A percentile compares a stretch with the other conserved stretches of the same genome.
Evolutionary conservation across 2,329 filamentous ascomycete genomes (phyloP).

Genomic region (Dryadomyces quercus-mongolicae): DNA sequence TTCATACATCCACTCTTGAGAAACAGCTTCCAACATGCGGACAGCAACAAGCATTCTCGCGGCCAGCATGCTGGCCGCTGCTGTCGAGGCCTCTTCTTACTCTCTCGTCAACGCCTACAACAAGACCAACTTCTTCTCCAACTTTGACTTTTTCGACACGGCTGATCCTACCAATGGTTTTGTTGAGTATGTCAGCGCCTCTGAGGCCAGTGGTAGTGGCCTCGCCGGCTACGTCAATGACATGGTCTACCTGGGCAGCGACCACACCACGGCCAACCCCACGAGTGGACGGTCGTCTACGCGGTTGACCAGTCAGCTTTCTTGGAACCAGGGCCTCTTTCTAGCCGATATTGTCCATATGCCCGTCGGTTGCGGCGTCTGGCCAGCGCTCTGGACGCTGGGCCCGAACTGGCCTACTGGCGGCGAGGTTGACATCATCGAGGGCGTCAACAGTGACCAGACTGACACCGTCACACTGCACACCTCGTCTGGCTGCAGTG

Average conservation of each 20-base stretch:
- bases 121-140: conserved; percentile 40
- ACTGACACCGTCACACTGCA: conserved; percentile 56
- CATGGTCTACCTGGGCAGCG: conserved; percentile 57
- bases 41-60: no score
- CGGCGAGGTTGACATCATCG: conserved; percentile 72
- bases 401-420: conserved; percentile 56
- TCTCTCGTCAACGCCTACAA: conserved; percentile 35
- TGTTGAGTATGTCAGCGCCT: conserved; percentile 53
- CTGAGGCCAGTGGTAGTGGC: conserved; percentile 42
- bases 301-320: conserved; percentile 53
- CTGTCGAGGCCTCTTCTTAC: conserved; percentile 26
- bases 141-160: conserved; percentile 42
- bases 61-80: not conserved
- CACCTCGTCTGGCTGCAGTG: conserved; percentile 47
- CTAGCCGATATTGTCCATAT: conserved; percentile 65
- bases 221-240: conserved; percentile 45
- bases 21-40: no score
- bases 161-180: conserved; percentile 64
- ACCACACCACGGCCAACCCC: conserved; percentile 44
- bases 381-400: conserved; percentile 63
- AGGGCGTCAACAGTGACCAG: conserved; percentile 56
- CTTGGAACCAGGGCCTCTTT: conserved; percentile 58
- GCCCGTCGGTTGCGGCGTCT: conserved; percentile 63
- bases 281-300: conserved; percentile 54
- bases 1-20: no score